A percentile compares a stretch with the other conserved stretches of the same genome.
Conservation (phyloP, 2,329 filamentous ascomycete species). For the Aureobasidium sp. region DNA sequence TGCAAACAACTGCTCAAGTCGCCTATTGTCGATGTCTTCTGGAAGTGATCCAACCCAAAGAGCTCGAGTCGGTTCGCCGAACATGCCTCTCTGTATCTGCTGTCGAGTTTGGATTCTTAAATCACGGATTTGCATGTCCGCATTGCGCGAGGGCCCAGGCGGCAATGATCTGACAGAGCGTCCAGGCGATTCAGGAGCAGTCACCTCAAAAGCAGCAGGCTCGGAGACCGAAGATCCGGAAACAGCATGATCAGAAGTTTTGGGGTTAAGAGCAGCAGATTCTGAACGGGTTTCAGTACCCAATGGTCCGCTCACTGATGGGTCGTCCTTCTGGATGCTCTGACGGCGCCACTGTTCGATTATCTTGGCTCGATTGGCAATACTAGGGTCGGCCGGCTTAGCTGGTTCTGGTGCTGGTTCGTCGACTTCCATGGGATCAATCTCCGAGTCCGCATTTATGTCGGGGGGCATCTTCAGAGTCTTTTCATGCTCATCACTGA, state of each 20-base stretch:
- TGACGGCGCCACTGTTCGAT: not conserved
- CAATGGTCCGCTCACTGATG: not conserved
- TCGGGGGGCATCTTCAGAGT: not conserved
- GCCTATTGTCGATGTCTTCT: not conserved
- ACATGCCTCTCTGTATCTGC: not conserved
- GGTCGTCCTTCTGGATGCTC: not conserved
- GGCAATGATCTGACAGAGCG: not conserved
- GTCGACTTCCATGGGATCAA: not conserved
- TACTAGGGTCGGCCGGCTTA: not conserved
- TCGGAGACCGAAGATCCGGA: not conserved
- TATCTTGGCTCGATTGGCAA: not conserved
- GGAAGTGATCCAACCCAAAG: conserved; percentile 9
- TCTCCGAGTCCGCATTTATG: not conserved
- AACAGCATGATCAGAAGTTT: not conserved
- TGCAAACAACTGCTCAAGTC: not conserved
- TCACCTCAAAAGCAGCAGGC: not conserved
- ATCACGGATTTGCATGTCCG: not conserved
- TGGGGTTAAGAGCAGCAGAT: not conserved
- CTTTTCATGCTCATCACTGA: not conserved
- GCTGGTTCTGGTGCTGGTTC: not conserved
- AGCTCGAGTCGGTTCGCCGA: not conserved
- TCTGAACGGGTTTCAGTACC: not conserved
- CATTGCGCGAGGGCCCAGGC: not conserved
- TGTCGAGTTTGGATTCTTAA: not conserved
- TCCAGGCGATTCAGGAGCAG: not conserved